These are phyloP conservation scores for Sesbania bispinosa DNA, from an alignment of 306 rosid species.

Conservation along the genomic window DNA sequence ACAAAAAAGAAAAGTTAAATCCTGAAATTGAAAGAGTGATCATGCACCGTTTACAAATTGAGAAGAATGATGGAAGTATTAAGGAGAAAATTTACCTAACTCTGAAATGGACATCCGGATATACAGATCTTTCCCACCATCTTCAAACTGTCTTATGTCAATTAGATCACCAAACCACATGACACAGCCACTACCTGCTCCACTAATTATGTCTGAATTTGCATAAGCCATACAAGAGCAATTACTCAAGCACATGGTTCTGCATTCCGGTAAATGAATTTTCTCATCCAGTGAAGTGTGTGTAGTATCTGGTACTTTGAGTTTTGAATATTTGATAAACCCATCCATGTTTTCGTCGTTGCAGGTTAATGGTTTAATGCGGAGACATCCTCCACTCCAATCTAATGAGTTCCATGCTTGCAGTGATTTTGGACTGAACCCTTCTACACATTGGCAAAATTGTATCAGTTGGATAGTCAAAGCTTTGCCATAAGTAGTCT, in stretches of 20 bases:
- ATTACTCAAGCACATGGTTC: slow-evolving; percentile 44
- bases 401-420: not conserved
- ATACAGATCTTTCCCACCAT: slow-evolving; percentile 48
- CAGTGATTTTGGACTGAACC: slow-evolving; percentile 29
- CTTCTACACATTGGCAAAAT: slow-evolving; percentile 33
- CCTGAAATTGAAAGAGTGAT: not conserved
- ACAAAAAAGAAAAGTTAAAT: not conserved
- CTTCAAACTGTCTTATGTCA: slow-evolving; percentile 35
- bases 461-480: slow-evolving; percentile 24
- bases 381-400: slow-evolving; percentile 34
- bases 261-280: slow-evolving; percentile 46
- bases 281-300: slow-evolving; percentile 38
- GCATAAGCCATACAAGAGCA: slow-evolving; percentile 64
- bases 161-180: slow-evolving; percentile 62
- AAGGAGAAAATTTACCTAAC: too few relatives aligned
- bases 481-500: slow-evolving; percentile 31
- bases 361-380: slow-evolving; percentile 27
- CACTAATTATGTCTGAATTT: slow-evolving; percentile 53
- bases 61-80: too few relatives aligned
- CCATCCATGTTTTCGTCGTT: slow-evolving; percentile 6
- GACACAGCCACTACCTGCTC: too few relatives aligned
- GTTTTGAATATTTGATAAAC: not conserved
- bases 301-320: slow-evolving; percentile 58
- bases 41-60: too few relatives aligned
- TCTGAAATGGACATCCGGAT: slow-evolving; percentile 11